A percentile compares a stretch with the other conserved stretches of the same genome.
phyloP scores from a whole-genome alignment of 305 asterid genomes.

The Fraxinus platypoda region DNA sequence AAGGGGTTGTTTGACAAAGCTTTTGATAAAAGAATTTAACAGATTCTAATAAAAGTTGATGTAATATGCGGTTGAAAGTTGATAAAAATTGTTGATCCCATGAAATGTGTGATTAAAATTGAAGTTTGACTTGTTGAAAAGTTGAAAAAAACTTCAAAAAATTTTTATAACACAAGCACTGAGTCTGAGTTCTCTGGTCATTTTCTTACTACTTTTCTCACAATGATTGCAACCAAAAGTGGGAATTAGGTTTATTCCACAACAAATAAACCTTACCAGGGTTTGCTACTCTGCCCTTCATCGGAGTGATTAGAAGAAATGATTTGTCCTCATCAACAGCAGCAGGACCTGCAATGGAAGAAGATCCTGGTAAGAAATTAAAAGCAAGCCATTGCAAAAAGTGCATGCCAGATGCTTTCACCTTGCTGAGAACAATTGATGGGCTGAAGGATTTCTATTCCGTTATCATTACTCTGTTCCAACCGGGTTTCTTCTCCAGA shows the following conservation, averaged over 20 bases:
- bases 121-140: not conserved
- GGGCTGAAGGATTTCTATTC: not conserved
- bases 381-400: not conserved
- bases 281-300: not conserved
- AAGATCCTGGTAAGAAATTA: not conserved
- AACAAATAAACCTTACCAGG: constrained; percentile 13
- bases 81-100: not conserved
- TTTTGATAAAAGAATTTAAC: not conserved
- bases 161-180: not conserved
- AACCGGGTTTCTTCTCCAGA: not conserved
- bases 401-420: not conserved
- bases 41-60: not conserved
- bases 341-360: constrained; percentile 19
- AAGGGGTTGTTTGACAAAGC: not conserved
- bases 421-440: not conserved
- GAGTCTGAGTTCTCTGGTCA: not conserved
- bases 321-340: constrained; percentile 4
- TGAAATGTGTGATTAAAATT: not conserved
- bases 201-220: not conserved
- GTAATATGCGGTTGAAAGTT: not conserved
- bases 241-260: not conserved
- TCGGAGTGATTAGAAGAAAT: constrained; percentile 2
- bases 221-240: not conserved
- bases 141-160: not conserved
- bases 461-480: not conserved